Evolutionary conservation across 108 stramenopile species (phyloP).

Genomic region (Chaetoceros muelleri): DNA sequence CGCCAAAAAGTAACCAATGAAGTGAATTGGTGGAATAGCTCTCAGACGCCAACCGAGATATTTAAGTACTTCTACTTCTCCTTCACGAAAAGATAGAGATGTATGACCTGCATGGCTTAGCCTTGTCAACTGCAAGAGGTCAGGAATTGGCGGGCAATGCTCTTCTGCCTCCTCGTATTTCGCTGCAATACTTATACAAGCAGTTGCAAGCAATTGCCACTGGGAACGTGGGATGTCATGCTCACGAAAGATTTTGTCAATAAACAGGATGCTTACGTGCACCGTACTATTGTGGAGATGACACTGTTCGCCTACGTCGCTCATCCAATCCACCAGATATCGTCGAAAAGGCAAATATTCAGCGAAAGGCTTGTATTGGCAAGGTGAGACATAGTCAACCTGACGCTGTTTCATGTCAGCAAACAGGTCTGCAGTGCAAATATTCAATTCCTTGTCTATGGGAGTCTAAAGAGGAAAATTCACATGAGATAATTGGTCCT

Average conservation of each 20-base stretch:
- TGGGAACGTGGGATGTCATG: conserved; percentile 57
- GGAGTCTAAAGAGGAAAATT: conserved; percentile 21
- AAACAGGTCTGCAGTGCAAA: conserved; percentile 67
- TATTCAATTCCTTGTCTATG: conserved; percentile 50
- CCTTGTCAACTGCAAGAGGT: conserved; percentile 71
- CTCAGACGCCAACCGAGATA: conserved; percentile 72
- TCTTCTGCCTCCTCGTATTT: conserved; percentile 91
- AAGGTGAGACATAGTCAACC: conserved; percentile 65
- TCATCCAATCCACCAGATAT: conserved; percentile 90
- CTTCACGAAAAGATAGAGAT: conserved; percentile 76
- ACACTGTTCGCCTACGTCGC: conserved; percentile 80
- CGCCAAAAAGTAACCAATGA: conserved; percentile 67
- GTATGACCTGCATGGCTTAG: conserved; percentile 54
- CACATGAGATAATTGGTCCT: background rate
- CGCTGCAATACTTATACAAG: conserved; percentile 77
- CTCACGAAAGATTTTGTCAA: conserved; percentile 79
- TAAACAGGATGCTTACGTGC: conserved; percentile 70
- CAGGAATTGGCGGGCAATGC: conserved; percentile 81
- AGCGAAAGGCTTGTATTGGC: conserved; percentile 50
- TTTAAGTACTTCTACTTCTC: conserved; percentile 70
- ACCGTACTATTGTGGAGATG: conserved; percentile 73
- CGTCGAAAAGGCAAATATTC: conserved; percentile 77
- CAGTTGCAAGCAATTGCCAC: conserved; percentile 89
- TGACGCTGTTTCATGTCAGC: conserved; percentile 68
- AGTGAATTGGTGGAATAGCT: conserved; percentile 72